phyloP scores from a whole-genome alignment of 768 basidiomycete species.

The Naematelia encephala region DNA sequence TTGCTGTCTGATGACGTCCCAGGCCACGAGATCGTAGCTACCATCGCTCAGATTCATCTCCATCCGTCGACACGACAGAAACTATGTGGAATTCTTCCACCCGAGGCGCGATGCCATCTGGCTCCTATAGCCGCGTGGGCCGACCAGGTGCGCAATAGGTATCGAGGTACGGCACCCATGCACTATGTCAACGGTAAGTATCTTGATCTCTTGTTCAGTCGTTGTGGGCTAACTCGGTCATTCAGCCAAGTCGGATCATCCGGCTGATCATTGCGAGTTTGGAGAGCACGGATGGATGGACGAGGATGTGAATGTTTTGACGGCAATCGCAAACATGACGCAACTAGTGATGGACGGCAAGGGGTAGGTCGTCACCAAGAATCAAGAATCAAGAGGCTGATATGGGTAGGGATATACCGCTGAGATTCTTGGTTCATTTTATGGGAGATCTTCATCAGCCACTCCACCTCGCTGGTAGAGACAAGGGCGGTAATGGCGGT shows the following conservation, averaged over 20 bases:
- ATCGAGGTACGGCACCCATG: conserved; percentile 45
- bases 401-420: conserved; percentile 62
- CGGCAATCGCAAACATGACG: conserved; percentile 74
- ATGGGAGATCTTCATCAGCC: conserved; percentile 92
- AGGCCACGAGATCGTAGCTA: conserved; percentile 91
- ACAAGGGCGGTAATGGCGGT: conserved; percentile 79
- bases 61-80: conserved; percentile 65
- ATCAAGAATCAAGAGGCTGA: background rate
- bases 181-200: conserved; percentile 50
- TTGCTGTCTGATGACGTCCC: background rate
- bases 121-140: conserved; percentile 87
- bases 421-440: conserved; percentile 91
- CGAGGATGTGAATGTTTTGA: conserved; percentile 65
- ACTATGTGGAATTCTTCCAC: conserved; percentile 68
- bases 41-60: conserved; percentile 88
- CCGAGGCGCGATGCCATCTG: conserved; percentile 63
- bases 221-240: background rate
- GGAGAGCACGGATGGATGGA: conserved; percentile 67
- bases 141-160: conserved; percentile 60
- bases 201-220: background rate
- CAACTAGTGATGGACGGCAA: conserved; percentile 55
- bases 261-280: conserved; percentile 70
- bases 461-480: conserved; percentile 80
- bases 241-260: conserved; percentile 65
- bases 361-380: conserved; percentile 24